Evolutionary conservation across 2,329 filamentous ascomycete species (phyloP), one percentile per base, ranked within the genome.

Genomic region (Hypoxylon sp.): DNA sequence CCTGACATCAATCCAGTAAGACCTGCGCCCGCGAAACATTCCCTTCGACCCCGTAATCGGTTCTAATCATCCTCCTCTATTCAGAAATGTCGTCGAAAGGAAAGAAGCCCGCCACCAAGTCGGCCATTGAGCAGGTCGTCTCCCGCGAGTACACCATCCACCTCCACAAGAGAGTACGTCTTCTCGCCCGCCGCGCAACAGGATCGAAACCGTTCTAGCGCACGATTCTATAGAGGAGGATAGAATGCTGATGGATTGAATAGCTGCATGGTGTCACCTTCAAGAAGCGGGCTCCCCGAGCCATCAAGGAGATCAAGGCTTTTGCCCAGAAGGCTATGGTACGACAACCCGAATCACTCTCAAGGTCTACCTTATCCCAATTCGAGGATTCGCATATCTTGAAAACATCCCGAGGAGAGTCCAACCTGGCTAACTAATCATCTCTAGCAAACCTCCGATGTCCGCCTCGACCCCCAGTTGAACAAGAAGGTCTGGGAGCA

Each of bases 401-500:
- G 11, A 6, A 11, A 5, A 11, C 17, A 19, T 17, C 8, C 0
- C 3, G 31, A 56, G 13, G 6, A 17, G 11, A 27, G 19, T 7
- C 15, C 1, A 8, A 27, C 19, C 19, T 53, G 2, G 24, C 73
- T 75, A 74, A 77, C 73, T 48, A 21, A 5, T 37, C 21, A 62
- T 69, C 31, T 57, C 67, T 78, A 99, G 96, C 95, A 95, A 82
- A 99, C 96, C 86, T 86, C 89, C 80, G 96, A 99, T 83, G 96
- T 99, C 86, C 96, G 96, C 80, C 87, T 99, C 82, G 96, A 99
- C 90, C 96, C 96, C 81, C 92, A 96, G 87, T 88, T 99, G 81
- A 99, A 99, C 92, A 99, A 99, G 93, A 98, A 99, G 91, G 95
- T 99, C 84, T 99, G 96, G 96, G 96, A 99, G 87, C 88, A 92